Percentiles rank a stretch among this genome's conserved stretches.
phyloP scores from a whole-genome alignment of 805 yeast species.

The Metahyphopichia silvanorum region DNA sequence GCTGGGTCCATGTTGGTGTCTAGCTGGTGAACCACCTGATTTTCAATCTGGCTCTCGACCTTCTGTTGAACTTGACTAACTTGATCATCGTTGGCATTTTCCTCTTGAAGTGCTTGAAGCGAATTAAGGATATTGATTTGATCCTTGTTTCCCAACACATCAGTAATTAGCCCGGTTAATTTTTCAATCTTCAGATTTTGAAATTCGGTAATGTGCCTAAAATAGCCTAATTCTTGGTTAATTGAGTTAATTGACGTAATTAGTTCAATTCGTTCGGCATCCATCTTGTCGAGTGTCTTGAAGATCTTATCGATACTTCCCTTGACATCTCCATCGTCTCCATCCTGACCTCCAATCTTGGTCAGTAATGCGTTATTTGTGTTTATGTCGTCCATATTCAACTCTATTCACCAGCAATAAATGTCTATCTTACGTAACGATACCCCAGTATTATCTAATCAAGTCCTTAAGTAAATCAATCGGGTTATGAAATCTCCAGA shows the following conservation, averaged over 20 bases:
- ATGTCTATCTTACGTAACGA: too few relatives aligned
- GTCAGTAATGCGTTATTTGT: neutral
- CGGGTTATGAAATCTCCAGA: too few relatives aligned
- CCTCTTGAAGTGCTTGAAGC: slow-evolving; percentile 25
- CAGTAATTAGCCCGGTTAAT: slow-evolving; percentile 29
- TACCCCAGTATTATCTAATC: too few relatives aligned
- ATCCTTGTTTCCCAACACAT: slow-evolving; percentile 27
- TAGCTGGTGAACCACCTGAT: slow-evolving; percentile 7
- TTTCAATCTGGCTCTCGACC: slow-evolving; percentile 5
- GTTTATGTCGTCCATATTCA: neutral
- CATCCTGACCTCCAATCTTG: neutral
- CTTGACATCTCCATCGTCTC: too few relatives aligned
- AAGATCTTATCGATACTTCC: neutral
- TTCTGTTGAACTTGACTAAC: slow-evolving; percentile 3
- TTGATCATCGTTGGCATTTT: slow-evolving; percentile 10
- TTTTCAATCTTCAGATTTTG: slow-evolving; percentile 38
- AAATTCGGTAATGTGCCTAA: slow-evolving; percentile 34
- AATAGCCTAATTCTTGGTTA: slow-evolving; percentile 31
- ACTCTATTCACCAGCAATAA: too few relatives aligned
- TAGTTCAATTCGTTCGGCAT: slow-evolving; percentile 1
- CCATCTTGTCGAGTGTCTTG: neutral
- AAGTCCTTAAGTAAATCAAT: too few relatives aligned
- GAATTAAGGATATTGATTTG: slow-evolving; percentile 23
- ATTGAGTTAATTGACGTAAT: slow-evolving; percentile 4
- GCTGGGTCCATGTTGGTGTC: slow-evolving; percentile 42